phyloP scores from a whole-genome alignment of 257 asterid species.

The Gentiana straminea region DNA sequence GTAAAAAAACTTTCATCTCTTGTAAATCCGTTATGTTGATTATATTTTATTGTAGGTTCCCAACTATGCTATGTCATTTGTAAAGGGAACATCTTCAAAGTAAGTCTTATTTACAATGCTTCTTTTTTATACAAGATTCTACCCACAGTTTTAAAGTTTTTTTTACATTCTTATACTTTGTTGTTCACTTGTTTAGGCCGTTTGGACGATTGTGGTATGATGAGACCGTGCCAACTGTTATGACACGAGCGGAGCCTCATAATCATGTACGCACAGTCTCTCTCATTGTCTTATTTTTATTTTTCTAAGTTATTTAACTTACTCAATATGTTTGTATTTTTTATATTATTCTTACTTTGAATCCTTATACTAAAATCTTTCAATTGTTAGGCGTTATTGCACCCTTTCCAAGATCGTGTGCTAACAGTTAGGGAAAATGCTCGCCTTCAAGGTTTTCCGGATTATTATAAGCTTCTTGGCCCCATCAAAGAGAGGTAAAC shows the following conservation, averaged over 20 bases:
- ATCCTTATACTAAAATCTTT: too few species aligned
- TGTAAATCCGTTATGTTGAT: not conserved
- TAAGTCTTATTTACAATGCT: slow-evolving; percentile 9
- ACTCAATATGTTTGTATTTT: not conserved
- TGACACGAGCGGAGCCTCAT: slow-evolving; percentile 91
- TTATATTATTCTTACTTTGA: too few species aligned
- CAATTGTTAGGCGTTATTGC: slow-evolving; percentile 39
- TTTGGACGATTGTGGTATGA: slow-evolving; percentile 95
- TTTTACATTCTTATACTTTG: not conserved
- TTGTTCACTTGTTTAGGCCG: slow-evolving; percentile 37
- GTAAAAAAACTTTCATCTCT: not conserved
- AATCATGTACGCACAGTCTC: slow-evolving; percentile 37
- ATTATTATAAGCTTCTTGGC: slow-evolving; percentile 61
- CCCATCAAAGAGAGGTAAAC: slow-evolving; percentile 63
- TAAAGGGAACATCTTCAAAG: slow-evolving; percentile 51
- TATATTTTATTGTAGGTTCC: slow-evolving; percentile 46
- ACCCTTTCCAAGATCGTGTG: slow-evolving; percentile 68
- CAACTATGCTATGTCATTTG: slow-evolving; percentile 64
- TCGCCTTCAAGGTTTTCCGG: slow-evolving; percentile 88
- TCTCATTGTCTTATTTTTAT: slow-evolving; percentile 14
- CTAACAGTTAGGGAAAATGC: slow-evolving; percentile 84
- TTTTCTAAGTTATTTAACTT: too few species aligned
- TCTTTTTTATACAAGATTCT: not conserved
- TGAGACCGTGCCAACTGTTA: slow-evolving; percentile 76
- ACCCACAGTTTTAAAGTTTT: too few species aligned